These are phyloP conservation scores for Gentiana straminea DNA, from an alignment of 257 asterid species.

Conservation along the genomic window DNA sequence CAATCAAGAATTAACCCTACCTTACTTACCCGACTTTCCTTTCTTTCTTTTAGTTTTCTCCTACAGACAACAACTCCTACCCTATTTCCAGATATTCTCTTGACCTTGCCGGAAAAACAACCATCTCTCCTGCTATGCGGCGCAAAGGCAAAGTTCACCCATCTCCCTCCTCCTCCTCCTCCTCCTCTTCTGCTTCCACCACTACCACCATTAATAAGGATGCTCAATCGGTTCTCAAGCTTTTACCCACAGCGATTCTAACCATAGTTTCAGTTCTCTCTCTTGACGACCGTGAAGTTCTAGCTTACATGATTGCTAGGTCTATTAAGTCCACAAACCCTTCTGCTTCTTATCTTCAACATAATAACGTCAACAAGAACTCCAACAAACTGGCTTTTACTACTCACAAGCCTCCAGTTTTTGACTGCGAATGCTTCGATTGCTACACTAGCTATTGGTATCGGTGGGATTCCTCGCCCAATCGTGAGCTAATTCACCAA, in stretches of 20 bases:
- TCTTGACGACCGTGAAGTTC: slow-evolving; percentile 45
- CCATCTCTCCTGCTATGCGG: slow-evolving; percentile 33
- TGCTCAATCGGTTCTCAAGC: slow-evolving; percentile 26
- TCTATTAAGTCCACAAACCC: slow-evolving; percentile 45
- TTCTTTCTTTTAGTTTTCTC: neutral
- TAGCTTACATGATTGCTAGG: slow-evolving; percentile 59
- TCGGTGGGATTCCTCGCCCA: slow-evolving; percentile 70
- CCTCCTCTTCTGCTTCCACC: slow-evolving; percentile 14
- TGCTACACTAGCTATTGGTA: slow-evolving; percentile 70
- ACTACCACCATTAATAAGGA: slow-evolving; percentile 7
- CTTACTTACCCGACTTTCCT: neutral
- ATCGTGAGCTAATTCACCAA: slow-evolving; percentile 63
- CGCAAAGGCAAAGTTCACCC: slow-evolving; percentile 78
- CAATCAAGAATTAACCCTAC: slow-evolving; percentile 30
- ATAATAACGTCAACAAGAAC: slow-evolving; percentile 18
- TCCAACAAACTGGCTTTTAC: slow-evolving; percentile 10
- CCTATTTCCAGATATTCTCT: no score
- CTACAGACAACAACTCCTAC: no score
- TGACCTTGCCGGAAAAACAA: no score
- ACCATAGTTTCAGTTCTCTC: slow-evolving; percentile 42
- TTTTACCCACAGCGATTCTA: slow-evolving; percentile 55
- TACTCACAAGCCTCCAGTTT: slow-evolving; percentile 25
- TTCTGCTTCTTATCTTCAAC: slow-evolving; percentile 11
- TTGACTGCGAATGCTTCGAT: slow-evolving; percentile 62
- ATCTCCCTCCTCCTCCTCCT: slow-evolving; percentile 30